Conservation (phyloP, 768 basidiomycete species). For the Porphyrellus cyaneotinctus region DNA sequence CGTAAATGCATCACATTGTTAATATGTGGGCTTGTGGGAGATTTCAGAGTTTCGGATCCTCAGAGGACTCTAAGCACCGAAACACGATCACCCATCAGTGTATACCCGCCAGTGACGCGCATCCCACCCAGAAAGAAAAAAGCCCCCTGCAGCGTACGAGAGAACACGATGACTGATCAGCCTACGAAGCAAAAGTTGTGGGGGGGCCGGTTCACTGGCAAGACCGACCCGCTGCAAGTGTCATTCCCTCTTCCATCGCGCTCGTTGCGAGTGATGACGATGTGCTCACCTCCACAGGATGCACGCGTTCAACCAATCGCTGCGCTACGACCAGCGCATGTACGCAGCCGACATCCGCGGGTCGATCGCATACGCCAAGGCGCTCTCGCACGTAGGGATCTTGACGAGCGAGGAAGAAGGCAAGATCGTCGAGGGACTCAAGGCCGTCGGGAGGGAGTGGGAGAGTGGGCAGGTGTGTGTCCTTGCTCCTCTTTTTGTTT, state of each 20-base stretch:
- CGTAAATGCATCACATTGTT: neutral
- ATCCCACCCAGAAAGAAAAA: neutral
- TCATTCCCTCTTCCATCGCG: no score
- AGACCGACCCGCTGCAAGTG: slow-evolving; percentile 58
- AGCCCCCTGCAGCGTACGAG: neutral
- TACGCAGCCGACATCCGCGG: slow-evolving; percentile 86
- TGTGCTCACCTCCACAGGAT: slow-evolving; percentile 50
- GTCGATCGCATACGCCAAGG: slow-evolving; percentile 94
- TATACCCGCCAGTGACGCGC: no score
- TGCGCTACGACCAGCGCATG: slow-evolving; percentile 94
- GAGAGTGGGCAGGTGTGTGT: slow-evolving; percentile 55
- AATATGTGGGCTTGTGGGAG: neutral
- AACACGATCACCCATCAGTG: no score
- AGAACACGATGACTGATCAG: slow-evolving; percentile 35
- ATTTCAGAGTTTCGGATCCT: neutral
- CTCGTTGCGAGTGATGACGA: neutral
- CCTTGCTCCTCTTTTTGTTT: no score
- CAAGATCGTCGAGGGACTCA: slow-evolving; percentile 71
- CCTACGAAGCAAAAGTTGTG: slow-evolving; percentile 72
- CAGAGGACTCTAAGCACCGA: neutral
- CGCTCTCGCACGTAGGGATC: slow-evolving; percentile 75
- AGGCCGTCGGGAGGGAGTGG: slow-evolving; percentile 83
- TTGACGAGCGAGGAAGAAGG: slow-evolving; percentile 71
- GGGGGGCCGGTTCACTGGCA: slow-evolving; percentile 87
- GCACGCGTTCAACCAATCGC: slow-evolving; percentile 96